phyloP scores from a whole-genome alignment of 176 grass and related monocot species.

The Bromus sterilis region DNA sequence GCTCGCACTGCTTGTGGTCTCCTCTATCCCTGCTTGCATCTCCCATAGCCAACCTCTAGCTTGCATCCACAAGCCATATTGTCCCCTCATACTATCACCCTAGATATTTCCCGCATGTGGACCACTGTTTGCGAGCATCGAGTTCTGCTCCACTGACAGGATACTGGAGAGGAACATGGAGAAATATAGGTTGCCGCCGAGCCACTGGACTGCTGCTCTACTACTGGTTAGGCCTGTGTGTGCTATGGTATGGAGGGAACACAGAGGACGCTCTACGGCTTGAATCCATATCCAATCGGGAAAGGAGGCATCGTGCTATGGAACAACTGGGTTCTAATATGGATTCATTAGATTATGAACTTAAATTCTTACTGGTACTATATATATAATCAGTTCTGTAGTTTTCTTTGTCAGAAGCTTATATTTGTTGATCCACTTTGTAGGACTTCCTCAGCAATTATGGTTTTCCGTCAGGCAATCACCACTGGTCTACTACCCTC shows the following conservation, averaged over 20 bases:
- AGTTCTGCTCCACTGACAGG: not conserved
- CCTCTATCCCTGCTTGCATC: no score
- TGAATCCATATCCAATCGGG: not conserved
- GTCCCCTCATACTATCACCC: not conserved
- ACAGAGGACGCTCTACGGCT: not conserved
- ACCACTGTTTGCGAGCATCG: not conserved
- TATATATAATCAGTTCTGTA: not conserved
- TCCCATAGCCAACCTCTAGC: not conserved
- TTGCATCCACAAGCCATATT: not conserved
- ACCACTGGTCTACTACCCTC: conserved; percentile 50
- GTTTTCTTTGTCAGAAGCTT: not conserved
- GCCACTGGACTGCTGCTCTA: not conserved
- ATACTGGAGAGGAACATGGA: not conserved
- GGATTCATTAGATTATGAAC: not conserved
- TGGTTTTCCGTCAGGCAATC: conserved; percentile 63
- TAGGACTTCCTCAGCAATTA: conserved; percentile 81
- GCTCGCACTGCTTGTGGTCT: not conserved
- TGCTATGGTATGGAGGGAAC: not conserved
- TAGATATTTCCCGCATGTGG: not conserved
- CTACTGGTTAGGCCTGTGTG: not conserved
- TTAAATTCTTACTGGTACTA: not conserved
- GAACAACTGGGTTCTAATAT: not conserved
- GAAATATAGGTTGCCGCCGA: not conserved
- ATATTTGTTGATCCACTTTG: conserved; percentile 23
- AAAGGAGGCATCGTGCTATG: not conserved